phyloP scores from a whole-genome alignment of 352 stramenopile species.

The Vaucheria bursata region DNA sequence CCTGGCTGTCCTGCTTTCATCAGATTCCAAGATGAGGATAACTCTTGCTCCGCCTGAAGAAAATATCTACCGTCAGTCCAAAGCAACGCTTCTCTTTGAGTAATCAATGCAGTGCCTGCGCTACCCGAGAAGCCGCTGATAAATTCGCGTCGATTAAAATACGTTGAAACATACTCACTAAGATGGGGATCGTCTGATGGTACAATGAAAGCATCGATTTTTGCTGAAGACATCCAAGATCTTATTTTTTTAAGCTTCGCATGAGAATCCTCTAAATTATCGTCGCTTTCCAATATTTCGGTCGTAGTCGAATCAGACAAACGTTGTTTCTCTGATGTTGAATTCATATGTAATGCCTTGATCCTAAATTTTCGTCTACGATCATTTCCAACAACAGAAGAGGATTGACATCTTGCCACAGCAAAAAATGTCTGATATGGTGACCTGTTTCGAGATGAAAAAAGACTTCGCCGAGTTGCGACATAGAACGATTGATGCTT shows the following conservation, averaged over 20 bases:
- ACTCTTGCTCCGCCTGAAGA: conserved; percentile 83
- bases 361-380: no score
- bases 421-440: no score
- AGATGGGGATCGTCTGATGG: conserved; percentile 93
- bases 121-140: conserved; percentile 92
- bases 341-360: neutral
- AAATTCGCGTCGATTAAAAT: conserved; percentile 87
- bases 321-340: neutral
- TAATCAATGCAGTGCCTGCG: conserved; percentile 81
- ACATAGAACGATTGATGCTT: no score
- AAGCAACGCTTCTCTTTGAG: conserved; percentile 67
- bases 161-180: conserved; percentile 84
- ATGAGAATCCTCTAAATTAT: conserved; percentile 3
- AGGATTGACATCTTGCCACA: no score
- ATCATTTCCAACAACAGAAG: no score
- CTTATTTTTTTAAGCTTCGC: conserved; percentile 1
- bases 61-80: conserved; percentile 98
- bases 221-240: conserved; percentile 6
- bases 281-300: neutral
- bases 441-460: no score
- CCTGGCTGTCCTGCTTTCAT: conserved; percentile 85
- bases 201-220: conserved; percentile 75
- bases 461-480: no score
- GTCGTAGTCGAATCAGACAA: neutral
- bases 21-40: conserved; percentile 83